A percentile compares a stretch with the other conserved stretches of the same genome.
Evolutionary conservation across 352 stramenopile species (phyloP).

Genomic region (Globisporangium cylindrosporum): DNA sequence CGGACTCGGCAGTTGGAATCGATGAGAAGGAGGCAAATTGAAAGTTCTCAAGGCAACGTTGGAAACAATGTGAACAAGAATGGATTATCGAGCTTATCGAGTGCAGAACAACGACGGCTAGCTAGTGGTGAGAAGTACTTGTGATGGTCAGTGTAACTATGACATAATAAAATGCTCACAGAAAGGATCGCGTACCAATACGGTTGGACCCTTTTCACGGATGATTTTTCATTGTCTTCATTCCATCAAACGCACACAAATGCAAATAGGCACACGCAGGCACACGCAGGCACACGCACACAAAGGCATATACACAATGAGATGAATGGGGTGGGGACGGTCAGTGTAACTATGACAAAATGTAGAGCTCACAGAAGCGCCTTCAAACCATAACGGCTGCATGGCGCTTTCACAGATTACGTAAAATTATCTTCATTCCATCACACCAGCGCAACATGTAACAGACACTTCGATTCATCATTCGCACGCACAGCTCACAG

Average conservation of each 20-base stretch:
- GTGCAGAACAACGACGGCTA: not conserved
- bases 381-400: constrained; percentile 23
- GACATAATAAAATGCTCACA: constrained; percentile 64
- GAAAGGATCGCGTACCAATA: constrained; percentile 47
- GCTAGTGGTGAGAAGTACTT: not conserved
- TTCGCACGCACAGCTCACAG: not conserved
- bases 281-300: not conserved
- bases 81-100: constrained; percentile 1
- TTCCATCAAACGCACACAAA: constrained; percentile 26
- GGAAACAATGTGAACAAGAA: not conserved
- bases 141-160: constrained; percentile 77
- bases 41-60: not conserved
- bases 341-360: constrained; percentile 64
- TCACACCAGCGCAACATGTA: constrained; percentile 8
- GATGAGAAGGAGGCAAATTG: constrained; percentile 1
- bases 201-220: constrained; percentile 45
- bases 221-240: constrained; percentile 44
- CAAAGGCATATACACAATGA: not conserved
- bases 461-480: not conserved
- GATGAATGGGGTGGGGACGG: constrained; percentile 22
- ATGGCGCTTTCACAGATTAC: constrained; percentile 21
- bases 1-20: constrained; percentile 4
- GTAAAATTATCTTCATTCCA: constrained; percentile 21
- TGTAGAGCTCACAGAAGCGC: constrained; percentile 35
- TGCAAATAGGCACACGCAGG: not conserved